Evolutionary conservation across 1,139 yeast species (phyloP).

Genomic region (Pichia sp.): DNA sequence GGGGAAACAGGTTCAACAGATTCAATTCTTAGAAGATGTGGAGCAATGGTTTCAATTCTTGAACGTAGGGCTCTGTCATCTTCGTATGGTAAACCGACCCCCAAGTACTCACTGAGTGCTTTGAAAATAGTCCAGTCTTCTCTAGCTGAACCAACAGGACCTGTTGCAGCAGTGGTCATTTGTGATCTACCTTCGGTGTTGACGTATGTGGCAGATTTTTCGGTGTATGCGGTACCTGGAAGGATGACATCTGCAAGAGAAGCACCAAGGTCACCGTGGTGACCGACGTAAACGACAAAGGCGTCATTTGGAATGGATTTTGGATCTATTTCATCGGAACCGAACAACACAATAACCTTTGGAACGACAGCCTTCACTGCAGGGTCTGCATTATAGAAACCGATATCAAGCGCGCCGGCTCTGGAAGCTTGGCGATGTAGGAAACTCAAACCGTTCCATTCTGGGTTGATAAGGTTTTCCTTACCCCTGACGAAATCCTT

Average conservation of each 20-base stretch:
- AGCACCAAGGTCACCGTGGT: constrained; percentile 89
- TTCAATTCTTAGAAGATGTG: constrained; percentile 74
- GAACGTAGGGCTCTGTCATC: constrained; percentile 65
- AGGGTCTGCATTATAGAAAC: constrained; percentile 57
- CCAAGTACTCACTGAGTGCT: constrained; percentile 77
- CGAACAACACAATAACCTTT: constrained; percentile 74
- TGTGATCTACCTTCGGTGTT: constrained; percentile 91
- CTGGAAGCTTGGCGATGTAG: constrained; percentile 86
- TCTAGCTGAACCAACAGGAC: constrained; percentile 88
- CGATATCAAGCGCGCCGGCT: constrained; percentile 81
- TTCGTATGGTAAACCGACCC: constrained; percentile 71
- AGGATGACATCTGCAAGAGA: constrained; percentile 82
- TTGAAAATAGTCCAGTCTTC: constrained; percentile 90
- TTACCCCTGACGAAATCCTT: constrained; percentile 61
- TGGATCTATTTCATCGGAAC: constrained; percentile 76
- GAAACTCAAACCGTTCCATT: constrained; percentile 80
- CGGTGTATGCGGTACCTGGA: constrained; percentile 89
- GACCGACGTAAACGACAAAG: constrained; percentile 87
- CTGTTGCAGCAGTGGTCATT: constrained; percentile 80
- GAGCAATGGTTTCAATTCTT: constrained; percentile 75
- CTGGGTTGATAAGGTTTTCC: constrained; percentile 59
- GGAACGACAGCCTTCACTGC: constrained; percentile 51
- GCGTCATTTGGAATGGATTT: constrained; percentile 78
- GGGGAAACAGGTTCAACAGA: constrained; percentile 64
- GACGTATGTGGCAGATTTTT: constrained; percentile 81